These are phyloP conservation scores for Fusarium verticillioides DNA, from an alignment of 2,329 filamentous ascomycete genomes.

Conservation along the genomic window DNA sequence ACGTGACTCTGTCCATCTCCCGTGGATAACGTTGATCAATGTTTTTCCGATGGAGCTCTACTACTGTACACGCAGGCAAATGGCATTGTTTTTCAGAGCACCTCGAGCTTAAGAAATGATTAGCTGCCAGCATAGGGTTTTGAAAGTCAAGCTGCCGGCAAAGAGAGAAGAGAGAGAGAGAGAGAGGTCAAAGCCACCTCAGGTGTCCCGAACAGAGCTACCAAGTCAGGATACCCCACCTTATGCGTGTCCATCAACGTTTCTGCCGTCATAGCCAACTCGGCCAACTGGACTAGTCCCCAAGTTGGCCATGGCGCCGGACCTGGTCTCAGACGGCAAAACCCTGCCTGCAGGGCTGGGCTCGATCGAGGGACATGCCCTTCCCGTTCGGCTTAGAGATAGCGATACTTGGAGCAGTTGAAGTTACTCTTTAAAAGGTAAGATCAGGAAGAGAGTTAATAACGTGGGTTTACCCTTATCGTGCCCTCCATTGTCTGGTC, in stretches of 20 bases:
- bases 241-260: slow-evolving; percentile 33
- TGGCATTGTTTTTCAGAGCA: slow-evolving; percentile 1
- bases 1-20: slow-evolving; percentile 29
- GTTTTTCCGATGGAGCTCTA: neutral
- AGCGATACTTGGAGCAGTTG: slow-evolving; percentile 15
- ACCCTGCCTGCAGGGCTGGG: slow-evolving; percentile 35
- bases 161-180: neutral
- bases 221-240: slow-evolving; percentile 21
- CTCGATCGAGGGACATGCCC: slow-evolving; percentile 38
- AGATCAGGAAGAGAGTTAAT: slow-evolving; percentile 39
- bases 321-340: slow-evolving; percentile 33
- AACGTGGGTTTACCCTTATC: slow-evolving; percentile 40
- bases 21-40: slow-evolving; percentile 14
- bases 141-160: slow-evolving; percentile 19
- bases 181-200: neutral
- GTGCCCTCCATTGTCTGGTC: slow-evolving; percentile 25
- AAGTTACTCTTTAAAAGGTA: slow-evolving; percentile 20
- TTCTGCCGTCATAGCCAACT: slow-evolving; percentile 33
- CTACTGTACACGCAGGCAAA: neutral
- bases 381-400: slow-evolving; percentile 40
- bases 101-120: slow-evolving; percentile 1
- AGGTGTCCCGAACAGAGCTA: slow-evolving; percentile 8
- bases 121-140: slow-evolving; percentile 5
- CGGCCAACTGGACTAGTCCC: slow-evolving; percentile 33
- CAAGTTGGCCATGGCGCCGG: slow-evolving; percentile 29